Conservation (phyloP, 2,329 filamentous ascomycete species). For the Verticillium dahliae region DNA sequence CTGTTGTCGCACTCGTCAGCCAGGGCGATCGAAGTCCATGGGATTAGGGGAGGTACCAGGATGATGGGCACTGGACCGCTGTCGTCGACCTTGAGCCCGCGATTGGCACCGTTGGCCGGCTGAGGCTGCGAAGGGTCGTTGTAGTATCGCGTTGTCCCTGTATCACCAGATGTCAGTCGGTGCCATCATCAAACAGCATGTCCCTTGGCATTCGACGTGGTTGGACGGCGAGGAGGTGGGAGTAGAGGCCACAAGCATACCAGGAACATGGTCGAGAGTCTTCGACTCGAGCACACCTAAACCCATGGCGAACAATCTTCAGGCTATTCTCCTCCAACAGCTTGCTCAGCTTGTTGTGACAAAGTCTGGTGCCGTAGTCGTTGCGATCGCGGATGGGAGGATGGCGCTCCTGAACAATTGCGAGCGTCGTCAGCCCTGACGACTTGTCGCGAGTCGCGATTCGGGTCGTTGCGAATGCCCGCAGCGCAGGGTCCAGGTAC, state of each 20-base stretch:
- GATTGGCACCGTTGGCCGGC: constrained; percentile 28
- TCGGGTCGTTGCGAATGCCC: not conserved
- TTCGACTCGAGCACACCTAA: constrained; percentile 68
- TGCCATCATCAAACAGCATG: not conserved
- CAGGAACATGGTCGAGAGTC: constrained; percentile 64
- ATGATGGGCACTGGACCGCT: constrained; percentile 65
- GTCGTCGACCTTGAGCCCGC: constrained; percentile 64
- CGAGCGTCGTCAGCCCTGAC: not conserved
- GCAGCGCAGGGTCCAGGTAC: not conserved
- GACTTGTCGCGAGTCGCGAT: not conserved
- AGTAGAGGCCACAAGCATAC: constrained; percentile 31
- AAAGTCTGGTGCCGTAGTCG: not conserved
- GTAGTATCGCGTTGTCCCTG: constrained; percentile 59
- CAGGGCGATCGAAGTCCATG: not conserved
- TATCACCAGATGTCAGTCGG: not conserved
- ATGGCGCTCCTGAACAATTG: not conserved
- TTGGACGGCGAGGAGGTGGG: not conserved
- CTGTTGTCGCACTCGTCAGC: constrained; percentile 16
- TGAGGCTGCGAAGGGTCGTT: constrained; percentile 48
- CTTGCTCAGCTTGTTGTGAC: not conserved
- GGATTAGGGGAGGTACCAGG: constrained; percentile 45
- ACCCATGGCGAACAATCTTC: constrained; percentile 42
- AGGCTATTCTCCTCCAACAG: not conserved
- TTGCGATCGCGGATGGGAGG: not conserved
- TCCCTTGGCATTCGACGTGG: not conserved